Percentiles rank a stretch among this genome's conserved stretches.
phyloP scores from a whole-genome alignment of 2,329 filamentous ascomycete genomes.

The Talaromyces marneffei region DNA sequence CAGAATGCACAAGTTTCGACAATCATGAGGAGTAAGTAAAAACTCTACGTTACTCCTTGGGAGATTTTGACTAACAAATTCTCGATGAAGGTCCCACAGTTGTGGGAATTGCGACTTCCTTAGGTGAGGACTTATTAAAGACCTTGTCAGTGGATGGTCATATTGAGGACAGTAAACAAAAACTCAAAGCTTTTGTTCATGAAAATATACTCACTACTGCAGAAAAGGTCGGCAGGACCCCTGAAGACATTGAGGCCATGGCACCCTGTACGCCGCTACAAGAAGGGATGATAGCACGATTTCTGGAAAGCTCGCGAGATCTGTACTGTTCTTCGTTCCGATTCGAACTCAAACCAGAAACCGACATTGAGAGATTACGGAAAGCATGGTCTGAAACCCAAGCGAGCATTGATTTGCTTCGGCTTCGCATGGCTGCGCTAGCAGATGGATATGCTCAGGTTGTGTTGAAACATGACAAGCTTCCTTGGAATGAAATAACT shows the following conservation, averaged over 20 bases:
- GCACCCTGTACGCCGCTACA: slow-evolving; percentile 81
- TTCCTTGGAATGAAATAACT: slow-evolving; percentile 43
- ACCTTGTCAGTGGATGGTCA: slow-evolving; percentile 15
- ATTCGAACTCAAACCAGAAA: slow-evolving; percentile 47
- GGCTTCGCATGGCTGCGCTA: slow-evolving; percentile 67
- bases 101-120: slow-evolving; percentile 32
- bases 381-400: slow-evolving; percentile 55
- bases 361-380: slow-evolving; percentile 47
- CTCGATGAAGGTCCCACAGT: slow-evolving; percentile 30
- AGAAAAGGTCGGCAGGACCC: slow-evolving; percentile 46
- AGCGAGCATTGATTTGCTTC: slow-evolving; percentile 56
- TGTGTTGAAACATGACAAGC: slow-evolving; percentile 44
- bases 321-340: slow-evolving; percentile 75
- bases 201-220: slow-evolving; percentile 52
- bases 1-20: slow-evolving; percentile 55
- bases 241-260: slow-evolving; percentile 61
- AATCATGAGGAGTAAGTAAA: slow-evolving; percentile 55
- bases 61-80: background rate
- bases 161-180: slow-evolving; percentile 51
- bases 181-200: slow-evolving; percentile 59
- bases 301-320: slow-evolving; percentile 50
- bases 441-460: slow-evolving; percentile 72
- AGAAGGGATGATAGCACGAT: slow-evolving; percentile 74
- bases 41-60: background rate
- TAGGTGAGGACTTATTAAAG: slow-evolving; percentile 13